These are phyloP conservation scores for Candida ficus DNA, from an alignment of 805 yeast genomes.

Conservation along the genomic window DNA sequence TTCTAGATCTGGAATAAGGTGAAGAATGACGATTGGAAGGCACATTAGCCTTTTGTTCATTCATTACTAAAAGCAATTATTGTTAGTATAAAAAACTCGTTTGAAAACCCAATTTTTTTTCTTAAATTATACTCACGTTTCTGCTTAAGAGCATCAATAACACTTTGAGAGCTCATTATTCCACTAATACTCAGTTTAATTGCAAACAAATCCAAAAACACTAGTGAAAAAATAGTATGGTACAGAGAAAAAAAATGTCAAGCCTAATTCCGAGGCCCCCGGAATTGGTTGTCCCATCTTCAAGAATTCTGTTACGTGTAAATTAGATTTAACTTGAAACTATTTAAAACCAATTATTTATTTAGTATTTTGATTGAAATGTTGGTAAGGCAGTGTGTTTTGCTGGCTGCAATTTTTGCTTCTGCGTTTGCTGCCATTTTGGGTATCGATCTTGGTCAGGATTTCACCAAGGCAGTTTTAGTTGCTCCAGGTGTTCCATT, in stretches of 20 bases:
- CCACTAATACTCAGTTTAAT: background rate
- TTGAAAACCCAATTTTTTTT: too few species aligned
- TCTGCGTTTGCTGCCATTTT: constrained; percentile 54
- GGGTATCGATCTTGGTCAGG: constrained; percentile 88
- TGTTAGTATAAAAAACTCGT: constrained; percentile 3
- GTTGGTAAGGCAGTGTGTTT: constrained; percentile 3
- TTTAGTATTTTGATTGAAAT: background rate
- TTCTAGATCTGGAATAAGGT: constrained; percentile 11
- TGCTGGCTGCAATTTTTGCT: constrained; percentile 9
- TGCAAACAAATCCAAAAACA: too few species aligned
- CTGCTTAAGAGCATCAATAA: constrained; percentile 22
- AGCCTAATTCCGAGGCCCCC: background rate
- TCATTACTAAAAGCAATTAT: constrained; percentile 11
- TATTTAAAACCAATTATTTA: background rate
- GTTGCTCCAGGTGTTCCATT: constrained; percentile 89
- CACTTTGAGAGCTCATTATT: constrained; percentile 20
- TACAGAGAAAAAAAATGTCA: background rate
- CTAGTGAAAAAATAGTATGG: background rate
- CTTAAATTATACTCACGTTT: constrained; percentile 16
- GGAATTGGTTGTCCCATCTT: background rate
- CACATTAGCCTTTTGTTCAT: constrained; percentile 9
- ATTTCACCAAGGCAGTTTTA: constrained; percentile 78
- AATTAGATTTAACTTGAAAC: background rate
- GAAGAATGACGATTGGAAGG: background rate
- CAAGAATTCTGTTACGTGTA: background rate